A percentile compares a stretch with the other conserved stretches of the same genome.
phyloP scores from a whole-genome alignment of 139 green algal species.

The Spirogloea muscicola region DNA sequence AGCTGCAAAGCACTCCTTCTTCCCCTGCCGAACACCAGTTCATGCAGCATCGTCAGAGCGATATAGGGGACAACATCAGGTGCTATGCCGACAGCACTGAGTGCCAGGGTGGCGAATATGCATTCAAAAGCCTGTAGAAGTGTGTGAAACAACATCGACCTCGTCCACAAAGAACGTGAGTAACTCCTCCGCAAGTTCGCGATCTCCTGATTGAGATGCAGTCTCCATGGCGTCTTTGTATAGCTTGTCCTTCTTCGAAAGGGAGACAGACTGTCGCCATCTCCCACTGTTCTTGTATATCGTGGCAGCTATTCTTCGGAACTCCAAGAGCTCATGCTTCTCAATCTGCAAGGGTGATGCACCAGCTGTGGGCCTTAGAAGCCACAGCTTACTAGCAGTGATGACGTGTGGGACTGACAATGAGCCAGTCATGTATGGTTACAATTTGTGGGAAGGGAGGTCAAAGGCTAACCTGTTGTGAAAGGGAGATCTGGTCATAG shows the following conservation, averaged over 20 bases:
- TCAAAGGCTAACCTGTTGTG: conserved; percentile 40
- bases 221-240: conserved; percentile 96
- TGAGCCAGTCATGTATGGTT: no score
- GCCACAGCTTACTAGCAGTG: no score
- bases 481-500: conserved; percentile 87
- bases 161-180: conserved; percentile 77
- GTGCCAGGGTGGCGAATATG: no score
- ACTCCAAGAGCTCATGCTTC: conserved; percentile 94
- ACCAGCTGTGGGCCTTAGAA: no score
- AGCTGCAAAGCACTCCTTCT: conserved; percentile 96
- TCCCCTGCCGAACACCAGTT: no score
- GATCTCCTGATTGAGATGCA: conserved; percentile 58
- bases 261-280: conserved; percentile 50
- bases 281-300: conserved; percentile 86
- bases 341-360: conserved; percentile 73
- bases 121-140: no score
- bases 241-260: conserved; percentile 58
- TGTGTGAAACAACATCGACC: no score
- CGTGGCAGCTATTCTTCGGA: conserved; percentile 80
- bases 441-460: no score
- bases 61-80: no score
- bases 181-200: conserved; percentile 83
- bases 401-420: no score
- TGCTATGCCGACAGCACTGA: no score
- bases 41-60: no score